Percentiles rank a stretch among this genome's conserved stretches.
phyloP scores from a whole-genome alignment of 1,284 basidiomycete genomes.

The Rhodotorula sp. region DNA sequence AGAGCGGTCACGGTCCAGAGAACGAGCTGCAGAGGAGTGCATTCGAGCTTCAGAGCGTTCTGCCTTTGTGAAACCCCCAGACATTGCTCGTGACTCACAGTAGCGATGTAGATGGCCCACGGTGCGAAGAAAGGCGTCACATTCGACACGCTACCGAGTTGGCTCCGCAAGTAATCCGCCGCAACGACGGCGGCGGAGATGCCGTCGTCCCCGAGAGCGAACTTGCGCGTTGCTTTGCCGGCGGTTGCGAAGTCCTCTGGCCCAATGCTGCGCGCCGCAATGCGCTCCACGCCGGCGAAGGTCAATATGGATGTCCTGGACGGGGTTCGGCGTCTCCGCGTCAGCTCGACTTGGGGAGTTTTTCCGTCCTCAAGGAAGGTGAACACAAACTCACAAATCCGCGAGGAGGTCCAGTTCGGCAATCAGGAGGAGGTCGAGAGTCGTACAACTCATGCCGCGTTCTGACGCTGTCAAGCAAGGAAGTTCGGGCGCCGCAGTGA shows the following conservation, averaged over 20 bases:
- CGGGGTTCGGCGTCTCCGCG: neutral
- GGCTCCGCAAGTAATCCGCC: neutral
- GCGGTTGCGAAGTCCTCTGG: constrained; percentile 2
- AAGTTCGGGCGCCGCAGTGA: neutral
- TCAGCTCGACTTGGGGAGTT: neutral
- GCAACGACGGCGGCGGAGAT: neutral
- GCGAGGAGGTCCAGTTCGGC: neutral
- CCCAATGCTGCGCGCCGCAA: neutral
- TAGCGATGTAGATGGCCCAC: neutral
- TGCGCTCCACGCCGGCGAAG: constrained; percentile 4
- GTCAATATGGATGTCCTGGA: neutral
- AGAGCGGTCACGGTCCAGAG: neutral
- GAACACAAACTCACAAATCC: neutral
- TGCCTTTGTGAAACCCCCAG: neutral
- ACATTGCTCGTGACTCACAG: neutral
- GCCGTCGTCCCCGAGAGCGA: neutral
- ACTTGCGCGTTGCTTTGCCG: neutral
- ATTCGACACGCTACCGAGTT: neutral
- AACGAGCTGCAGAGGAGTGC: neutral
- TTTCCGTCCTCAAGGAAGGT: neutral
- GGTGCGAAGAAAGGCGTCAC: neutral
- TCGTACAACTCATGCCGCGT: neutral
- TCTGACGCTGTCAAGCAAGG: neutral
- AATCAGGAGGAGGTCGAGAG: neutral
- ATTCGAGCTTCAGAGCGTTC: neutral